These are phyloP conservation scores for Rutstroemia sp. DNA, from an alignment of 2,329 filamentous ascomycete genomes.

Conservation along the genomic window DNA sequence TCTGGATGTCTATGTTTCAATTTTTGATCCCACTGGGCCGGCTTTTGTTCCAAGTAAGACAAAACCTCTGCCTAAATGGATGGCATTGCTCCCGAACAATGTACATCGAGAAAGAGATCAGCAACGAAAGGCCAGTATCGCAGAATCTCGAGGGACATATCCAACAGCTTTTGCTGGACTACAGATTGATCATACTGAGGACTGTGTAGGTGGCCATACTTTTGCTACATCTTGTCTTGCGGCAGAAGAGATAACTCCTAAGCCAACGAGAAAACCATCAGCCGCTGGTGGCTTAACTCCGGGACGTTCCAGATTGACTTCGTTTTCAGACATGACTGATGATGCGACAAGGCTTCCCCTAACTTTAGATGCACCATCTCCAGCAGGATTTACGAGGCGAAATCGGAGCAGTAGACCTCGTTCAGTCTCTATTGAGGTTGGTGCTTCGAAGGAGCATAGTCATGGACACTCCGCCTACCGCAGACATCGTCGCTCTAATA, in stretches of 20 bases:
- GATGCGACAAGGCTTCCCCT: not conserved
- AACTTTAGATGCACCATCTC: not conserved
- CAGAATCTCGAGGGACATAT: not conserved
- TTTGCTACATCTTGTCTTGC: not conserved
- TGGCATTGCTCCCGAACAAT: slow-evolving; percentile 26
- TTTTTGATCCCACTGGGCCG: slow-evolving; percentile 40
- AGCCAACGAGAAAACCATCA: not conserved
- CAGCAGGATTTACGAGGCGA: not conserved
- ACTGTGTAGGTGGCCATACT: not conserved
- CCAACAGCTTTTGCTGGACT: slow-evolving; percentile 4
- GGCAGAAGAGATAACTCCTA: not conserved
- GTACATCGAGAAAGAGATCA: slow-evolving; percentile 13
- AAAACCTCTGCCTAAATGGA: slow-evolving; percentile 42
- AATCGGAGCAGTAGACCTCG: not conserved
- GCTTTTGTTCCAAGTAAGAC: slow-evolving; percentile 41
- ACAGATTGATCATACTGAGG: slow-evolving; percentile 4
- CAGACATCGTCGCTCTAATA: slow-evolving; percentile 6
- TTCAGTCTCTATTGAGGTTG: slow-evolving; percentile 4
- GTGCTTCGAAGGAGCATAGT: not conserved
- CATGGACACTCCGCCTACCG: not conserved
- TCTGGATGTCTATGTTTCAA: slow-evolving; percentile 40
- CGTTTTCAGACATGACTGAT: not conserved
- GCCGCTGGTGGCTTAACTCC: not conserved
- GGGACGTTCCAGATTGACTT: not conserved
- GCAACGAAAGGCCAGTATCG: not conserved